Evolutionary conservation across 352 stramenopile species (phyloP).

Genomic region (Globisporangium solare): DNA sequence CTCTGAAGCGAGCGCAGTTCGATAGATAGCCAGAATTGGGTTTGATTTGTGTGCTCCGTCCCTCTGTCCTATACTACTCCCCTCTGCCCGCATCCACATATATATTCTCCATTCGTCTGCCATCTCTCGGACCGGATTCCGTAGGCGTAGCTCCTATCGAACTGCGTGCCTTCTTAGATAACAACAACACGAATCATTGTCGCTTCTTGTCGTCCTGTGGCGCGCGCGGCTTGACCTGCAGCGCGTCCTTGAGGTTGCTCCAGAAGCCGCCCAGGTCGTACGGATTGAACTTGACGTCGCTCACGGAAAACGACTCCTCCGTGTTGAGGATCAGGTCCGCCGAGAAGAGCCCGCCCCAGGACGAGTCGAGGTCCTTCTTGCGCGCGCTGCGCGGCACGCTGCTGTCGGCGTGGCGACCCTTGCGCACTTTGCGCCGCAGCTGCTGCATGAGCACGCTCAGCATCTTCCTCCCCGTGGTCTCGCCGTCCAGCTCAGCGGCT

Average conservation of each 20-base stretch:
- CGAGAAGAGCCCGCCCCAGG: conserved; percentile 72
- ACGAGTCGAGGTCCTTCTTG: conserved; percentile 61
- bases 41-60: conserved; percentile 1
- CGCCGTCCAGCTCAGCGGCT: conserved; percentile 42
- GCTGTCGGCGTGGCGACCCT: conserved; percentile 7
- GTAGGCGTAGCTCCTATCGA: no score
- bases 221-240: conserved; percentile 21
- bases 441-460: conserved; percentile 45
- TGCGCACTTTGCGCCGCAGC: conserved; percentile 25
- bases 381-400: conserved; percentile 21
- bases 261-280: conserved; percentile 63
- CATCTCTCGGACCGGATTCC: no score
- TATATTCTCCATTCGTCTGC: no score
- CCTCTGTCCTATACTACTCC: no score
- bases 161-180: no score
- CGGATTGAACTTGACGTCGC: conserved; percentile 77
- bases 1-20: conserved; percentile 28
- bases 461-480: conserved; percentile 35
- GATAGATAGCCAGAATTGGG: conserved; percentile 17
- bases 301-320: conserved; percentile 55
- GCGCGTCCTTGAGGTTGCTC: conserved; percentile 54
- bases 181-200: no score
- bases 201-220: no score
- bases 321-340: conserved; percentile 72
- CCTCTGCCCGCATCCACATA: no score